Evolutionary conservation across 1,139 yeast species (phyloP).

Genomic region (Arxiozyma bovina): DNA sequence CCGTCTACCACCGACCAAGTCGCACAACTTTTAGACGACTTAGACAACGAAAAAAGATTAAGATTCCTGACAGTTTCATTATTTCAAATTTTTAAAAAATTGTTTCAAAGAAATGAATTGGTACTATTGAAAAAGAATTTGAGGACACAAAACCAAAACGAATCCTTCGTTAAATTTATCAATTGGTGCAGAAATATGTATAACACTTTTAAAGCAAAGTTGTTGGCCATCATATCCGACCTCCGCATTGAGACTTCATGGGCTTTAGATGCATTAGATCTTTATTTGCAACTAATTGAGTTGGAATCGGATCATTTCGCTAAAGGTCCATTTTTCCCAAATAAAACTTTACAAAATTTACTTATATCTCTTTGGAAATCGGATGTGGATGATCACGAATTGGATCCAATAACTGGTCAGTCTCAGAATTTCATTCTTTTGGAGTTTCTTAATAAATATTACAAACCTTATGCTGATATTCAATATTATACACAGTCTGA

Average conservation of each 20-base stretch:
- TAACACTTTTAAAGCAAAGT: slow-evolving; percentile 41
- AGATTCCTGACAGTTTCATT: slow-evolving; percentile 48
- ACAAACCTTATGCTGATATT: slow-evolving; percentile 51
- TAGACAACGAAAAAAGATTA: slow-evolving; percentile 13
- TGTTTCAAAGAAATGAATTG: slow-evolving; percentile 45
- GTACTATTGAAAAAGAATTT: slow-evolving; percentile 21
- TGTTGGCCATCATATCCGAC: slow-evolving; percentile 38
- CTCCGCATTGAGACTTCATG: slow-evolving; percentile 33
- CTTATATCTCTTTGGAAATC: slow-evolving; percentile 39
- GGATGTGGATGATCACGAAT: slow-evolving; percentile 33
- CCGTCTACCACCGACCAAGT: neutral
- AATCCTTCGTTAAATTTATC: slow-evolving; percentile 40
- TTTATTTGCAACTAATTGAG: slow-evolving; percentile 51
- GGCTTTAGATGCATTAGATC: slow-evolving; percentile 52
- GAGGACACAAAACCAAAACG: slow-evolving; percentile 32
- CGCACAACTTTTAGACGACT: slow-evolving; percentile 6
- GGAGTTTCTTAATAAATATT: slow-evolving; percentile 52
- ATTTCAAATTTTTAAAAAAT: slow-evolving; percentile 47
- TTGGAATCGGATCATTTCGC: slow-evolving; percentile 50
- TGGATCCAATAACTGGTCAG: slow-evolving; percentile 30
- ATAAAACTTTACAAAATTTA: slow-evolving; percentile 43
- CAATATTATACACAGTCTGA: slow-evolving; percentile 56
- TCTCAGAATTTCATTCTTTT: slow-evolving; percentile 45
- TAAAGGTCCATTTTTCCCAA: slow-evolving; percentile 56
- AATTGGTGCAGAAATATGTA: slow-evolving; percentile 62